A percentile compares a stretch with the other conserved stretches of the same genome.
Conservation (phyloP, 148 eudicot genomes). For the Vaccinium vitisidaea region DNA sequence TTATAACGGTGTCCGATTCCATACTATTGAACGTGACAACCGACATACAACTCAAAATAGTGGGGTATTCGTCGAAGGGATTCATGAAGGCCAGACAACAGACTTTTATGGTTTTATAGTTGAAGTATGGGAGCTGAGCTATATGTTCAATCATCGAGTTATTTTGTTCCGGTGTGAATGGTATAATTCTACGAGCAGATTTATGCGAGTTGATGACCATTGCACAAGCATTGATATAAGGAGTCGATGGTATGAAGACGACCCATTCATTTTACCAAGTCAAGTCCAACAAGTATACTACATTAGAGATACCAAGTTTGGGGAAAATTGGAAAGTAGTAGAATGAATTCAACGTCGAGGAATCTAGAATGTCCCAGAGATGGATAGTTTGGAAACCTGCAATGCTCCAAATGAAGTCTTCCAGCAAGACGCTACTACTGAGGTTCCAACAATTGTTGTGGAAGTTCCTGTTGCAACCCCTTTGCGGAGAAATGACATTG, state of each 20-base stretch:
- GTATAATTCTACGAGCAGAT: background rate
- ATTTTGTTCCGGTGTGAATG: conserved; percentile 3
- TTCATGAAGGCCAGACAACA: background rate
- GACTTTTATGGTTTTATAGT: conserved; percentile 2
- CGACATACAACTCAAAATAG: conserved; percentile 12
- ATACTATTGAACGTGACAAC: background rate
- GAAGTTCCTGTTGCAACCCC: background rate
- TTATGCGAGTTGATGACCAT: background rate
- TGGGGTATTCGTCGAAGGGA: conserved; percentile 4
- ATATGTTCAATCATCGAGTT: background rate
- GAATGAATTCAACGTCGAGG: background rate
- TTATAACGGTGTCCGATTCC: conserved; percentile 3
- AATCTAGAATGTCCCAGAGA: background rate
- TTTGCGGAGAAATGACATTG: background rate
- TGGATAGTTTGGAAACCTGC: too few species aligned
- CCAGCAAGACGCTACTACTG: background rate
- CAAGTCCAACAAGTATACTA: conserved; percentile 5
- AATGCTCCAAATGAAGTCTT: background rate
- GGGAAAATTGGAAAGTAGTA: background rate
- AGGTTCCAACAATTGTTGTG: background rate
- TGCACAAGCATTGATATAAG: background rate
- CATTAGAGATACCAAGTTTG: conserved; percentile 2
- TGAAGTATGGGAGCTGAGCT: background rate
- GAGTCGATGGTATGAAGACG: conserved; percentile 5
- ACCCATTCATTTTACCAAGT: background rate